Evolutionary conservation across 1,284 basidiomycete genomes (phyloP).

Genomic region (Schizophyllum commune): DNA sequence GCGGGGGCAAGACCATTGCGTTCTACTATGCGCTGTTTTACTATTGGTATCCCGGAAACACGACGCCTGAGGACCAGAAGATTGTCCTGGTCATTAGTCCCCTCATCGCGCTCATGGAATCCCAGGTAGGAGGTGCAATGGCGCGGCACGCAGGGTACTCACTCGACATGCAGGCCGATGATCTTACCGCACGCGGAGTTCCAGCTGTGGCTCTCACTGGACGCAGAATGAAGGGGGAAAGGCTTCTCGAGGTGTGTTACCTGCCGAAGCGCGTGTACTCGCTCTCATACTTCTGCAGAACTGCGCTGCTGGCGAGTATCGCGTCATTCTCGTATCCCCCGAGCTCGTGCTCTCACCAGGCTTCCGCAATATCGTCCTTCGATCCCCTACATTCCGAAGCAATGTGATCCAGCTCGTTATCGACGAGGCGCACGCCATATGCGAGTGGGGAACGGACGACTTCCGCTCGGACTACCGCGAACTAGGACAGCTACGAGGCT

Average conservation of each 20-base stretch:
- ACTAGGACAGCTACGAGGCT: background rate
- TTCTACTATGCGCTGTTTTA: conserved; percentile 15
- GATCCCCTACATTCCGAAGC: conserved; percentile 6
- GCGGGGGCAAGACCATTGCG: conserved; percentile 15
- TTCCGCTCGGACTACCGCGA: conserved; percentile 8
- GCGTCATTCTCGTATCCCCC: conserved; percentile 12
- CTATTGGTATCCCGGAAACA: conserved; percentile 10
- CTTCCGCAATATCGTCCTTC: conserved; percentile 12
- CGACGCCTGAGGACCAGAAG: conserved; percentile 7
- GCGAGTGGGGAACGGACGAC: conserved; percentile 13
- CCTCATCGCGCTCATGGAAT: conserved; percentile 11
- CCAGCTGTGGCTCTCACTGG: conserved; percentile 11
- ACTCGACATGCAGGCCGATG: background rate
- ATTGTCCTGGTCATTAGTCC: conserved; percentile 13
- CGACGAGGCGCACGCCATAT: conserved; percentile 13
- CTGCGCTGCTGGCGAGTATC: conserved; percentile 7
- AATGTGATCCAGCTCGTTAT: conserved; percentile 9
- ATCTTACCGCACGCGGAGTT: conserved; percentile 5
- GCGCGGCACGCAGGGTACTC: background rate
- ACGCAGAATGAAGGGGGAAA: background rate
- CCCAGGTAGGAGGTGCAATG: conserved; percentile 1
- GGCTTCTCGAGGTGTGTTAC: background rate
- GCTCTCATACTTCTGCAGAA: conserved; percentile 1
- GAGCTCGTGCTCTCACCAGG: conserved; percentile 7
- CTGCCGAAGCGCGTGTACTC: background rate